Conservation (phyloP, 2,329 filamentous ascomycete genomes). For the Pseudodiploospora longispora region DNA sequence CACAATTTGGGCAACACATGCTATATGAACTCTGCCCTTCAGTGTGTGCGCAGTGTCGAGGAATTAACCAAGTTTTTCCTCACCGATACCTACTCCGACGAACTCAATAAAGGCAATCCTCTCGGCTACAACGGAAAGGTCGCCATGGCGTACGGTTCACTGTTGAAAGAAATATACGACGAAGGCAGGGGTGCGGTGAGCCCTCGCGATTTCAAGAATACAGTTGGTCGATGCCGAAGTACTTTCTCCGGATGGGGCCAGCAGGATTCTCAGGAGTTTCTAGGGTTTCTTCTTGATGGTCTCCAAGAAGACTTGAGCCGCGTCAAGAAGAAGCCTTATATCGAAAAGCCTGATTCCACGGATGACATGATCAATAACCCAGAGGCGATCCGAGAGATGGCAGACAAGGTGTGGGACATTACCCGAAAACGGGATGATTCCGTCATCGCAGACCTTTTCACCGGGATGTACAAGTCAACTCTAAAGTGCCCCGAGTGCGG, state of each 20-base stretch:
- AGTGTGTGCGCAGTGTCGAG: slow-evolving; percentile 88
- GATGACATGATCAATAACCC: slow-evolving; percentile 88
- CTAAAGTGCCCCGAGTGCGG: slow-evolving; percentile 83
- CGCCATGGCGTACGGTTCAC: slow-evolving; percentile 70
- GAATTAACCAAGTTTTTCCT: slow-evolving; percentile 92
- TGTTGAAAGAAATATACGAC: slow-evolving; percentile 73
- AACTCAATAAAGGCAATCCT: slow-evolving; percentile 80
- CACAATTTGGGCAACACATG: slow-evolving; percentile 94
- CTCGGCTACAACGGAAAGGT: slow-evolving; percentile 80
- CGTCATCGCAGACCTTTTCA: slow-evolving; percentile 90
- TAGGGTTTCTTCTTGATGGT: slow-evolving; percentile 89
- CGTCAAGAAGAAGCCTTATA: slow-evolving; percentile 91
- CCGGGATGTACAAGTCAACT: slow-evolving; percentile 97
- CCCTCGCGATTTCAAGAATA: slow-evolving; percentile 74
- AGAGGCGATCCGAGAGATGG: slow-evolving; percentile 73
- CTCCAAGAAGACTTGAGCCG: slow-evolving; percentile 93
- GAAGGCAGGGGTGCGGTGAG: slow-evolving; percentile 61
- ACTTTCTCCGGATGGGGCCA: slow-evolving; percentile 92
- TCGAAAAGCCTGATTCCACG: slow-evolving; percentile 94
- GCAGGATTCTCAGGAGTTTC: slow-evolving; percentile 94
- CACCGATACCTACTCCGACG: slow-evolving; percentile 61
- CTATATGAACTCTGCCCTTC: slow-evolving; percentile 97
- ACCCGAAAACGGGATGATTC: slow-evolving; percentile 91
- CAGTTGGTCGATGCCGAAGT: slow-evolving; percentile 71
- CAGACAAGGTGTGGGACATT: slow-evolving; percentile 82